Base-by-base conservation (phyloP, 345 rosid genomes). In the Tarenaya hassleriana region DNA sequence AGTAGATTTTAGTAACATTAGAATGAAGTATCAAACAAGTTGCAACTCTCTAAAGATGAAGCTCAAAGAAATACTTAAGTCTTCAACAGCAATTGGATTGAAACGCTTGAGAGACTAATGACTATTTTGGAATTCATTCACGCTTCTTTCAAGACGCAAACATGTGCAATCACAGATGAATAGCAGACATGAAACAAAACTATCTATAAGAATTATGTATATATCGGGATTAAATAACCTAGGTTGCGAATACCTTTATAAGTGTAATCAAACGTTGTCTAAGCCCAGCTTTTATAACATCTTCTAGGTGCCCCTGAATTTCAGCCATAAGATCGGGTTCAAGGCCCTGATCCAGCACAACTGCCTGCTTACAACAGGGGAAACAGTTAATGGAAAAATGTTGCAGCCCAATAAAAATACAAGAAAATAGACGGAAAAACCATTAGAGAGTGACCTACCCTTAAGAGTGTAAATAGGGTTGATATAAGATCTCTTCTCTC, bases 401-500 rank as follows among this genome's bases (percentile, higher is more conserved):
- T 27, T 37, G 35, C 40, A 59, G 4, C 38, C 34, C 8, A 50
- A 61, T 20, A 47, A 67, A 11, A 55, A 31, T 8, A 65, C 20
- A 27, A 34, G 38, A 53, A 47, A 21, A 15, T n/a, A 11, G 32
- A 9, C 14, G 41, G 38, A 60, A 19, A 65, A 48, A 43, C 12
- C 39, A 43, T 43, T 14, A 42, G 54, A 47, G 18, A 61, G 41
- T 41, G 14, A 58, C 45, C 15, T 74, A 84, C 96, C 87, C 98
- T 81, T 55, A 88, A 66, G 37, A 92, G 80, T 46, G 79, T 79
- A 53, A 77, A 81, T 10, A 92, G 73, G 13, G 94, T 77, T 56
- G 86, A 84, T 69, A 84, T 55, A 61, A 79, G 63, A 72, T 91
- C 95, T 57, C 92, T 77, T 60, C 98, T 84, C 73, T 83, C 95